phyloP scores from a whole-genome alignment of 2,329 filamentous ascomycete species.

The Fusarium multiceps region DNA sequence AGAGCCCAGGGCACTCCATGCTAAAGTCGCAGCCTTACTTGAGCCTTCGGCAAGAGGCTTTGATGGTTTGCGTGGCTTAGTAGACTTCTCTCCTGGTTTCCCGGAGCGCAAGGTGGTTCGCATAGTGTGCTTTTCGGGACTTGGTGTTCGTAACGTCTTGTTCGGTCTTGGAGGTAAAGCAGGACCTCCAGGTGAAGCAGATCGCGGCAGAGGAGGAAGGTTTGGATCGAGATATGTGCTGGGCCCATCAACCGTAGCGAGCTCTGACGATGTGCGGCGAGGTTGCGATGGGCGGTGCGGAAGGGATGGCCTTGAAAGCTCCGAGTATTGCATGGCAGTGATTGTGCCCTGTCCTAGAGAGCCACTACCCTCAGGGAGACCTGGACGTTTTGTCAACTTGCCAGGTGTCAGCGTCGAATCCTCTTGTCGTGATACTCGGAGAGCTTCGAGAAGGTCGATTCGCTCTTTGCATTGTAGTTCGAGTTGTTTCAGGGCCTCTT shows the following conservation, averaged over 20 bases:
- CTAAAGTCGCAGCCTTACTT: constrained; percentile 72
- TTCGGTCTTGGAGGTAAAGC: constrained; percentile 49
- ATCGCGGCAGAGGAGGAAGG: constrained; percentile 42
- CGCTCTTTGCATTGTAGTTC: constrained; percentile 94
- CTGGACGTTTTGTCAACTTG: constrained; percentile 40
- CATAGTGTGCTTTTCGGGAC: constrained; percentile 71
- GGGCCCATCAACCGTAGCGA: constrained; percentile 53
- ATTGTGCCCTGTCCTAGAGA: constrained; percentile 87
- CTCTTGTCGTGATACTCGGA: constrained; percentile 72
- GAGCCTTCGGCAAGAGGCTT: constrained; percentile 63
- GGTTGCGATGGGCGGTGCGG: constrained; percentile 68
- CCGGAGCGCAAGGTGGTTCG: constrained; percentile 68
- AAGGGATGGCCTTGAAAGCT: constrained; percentile 77
- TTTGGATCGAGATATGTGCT: constrained; percentile 34
- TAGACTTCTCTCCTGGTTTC: constrained; percentile 57
- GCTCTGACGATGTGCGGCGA: constrained; percentile 64
- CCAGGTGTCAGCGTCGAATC: constrained; percentile 31
- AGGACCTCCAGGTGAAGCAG: constrained; percentile 48
- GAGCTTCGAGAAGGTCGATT: constrained; percentile 85
- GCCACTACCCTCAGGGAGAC: constrained; percentile 54
- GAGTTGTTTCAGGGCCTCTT: constrained; percentile 83
- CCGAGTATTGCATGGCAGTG: constrained; percentile 80
- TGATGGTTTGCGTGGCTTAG: constrained; percentile 55
- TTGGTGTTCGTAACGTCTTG: constrained; percentile 60
- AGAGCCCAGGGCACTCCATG: constrained; percentile 64